Percentiles rank a stretch among this genome's conserved stretches.
These are phyloP conservation scores for Gorgonomyces haynaldii DNA, from an alignment of 192 early-diverging fungal species.

Conservation along the genomic window DNA sequence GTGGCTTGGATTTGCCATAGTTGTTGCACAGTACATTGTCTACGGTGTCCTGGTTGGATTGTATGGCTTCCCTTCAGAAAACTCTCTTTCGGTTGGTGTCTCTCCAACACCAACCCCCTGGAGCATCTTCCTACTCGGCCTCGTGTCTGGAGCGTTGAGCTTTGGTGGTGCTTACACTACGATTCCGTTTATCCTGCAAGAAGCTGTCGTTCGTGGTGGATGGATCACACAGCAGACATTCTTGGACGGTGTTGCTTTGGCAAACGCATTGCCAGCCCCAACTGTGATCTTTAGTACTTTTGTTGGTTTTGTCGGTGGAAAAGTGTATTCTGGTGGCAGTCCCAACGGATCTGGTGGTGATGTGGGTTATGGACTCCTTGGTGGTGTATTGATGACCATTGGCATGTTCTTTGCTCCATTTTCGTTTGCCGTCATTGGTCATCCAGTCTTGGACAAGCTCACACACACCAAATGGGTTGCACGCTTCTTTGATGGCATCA, in stretches of 20 bases:
- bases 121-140: constrained; percentile 31
- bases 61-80: constrained; percentile 31
- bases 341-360: not conserved
- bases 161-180: constrained; percentile 47
- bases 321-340: not conserved
- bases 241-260: constrained; percentile 38
- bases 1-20: constrained; percentile 10
- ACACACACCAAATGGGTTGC: constrained; percentile 10
- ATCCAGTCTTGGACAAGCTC: constrained; percentile 20
- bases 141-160: constrained; percentile 31
- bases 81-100: constrained; percentile 30
- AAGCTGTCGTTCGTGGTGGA: constrained; percentile 36
- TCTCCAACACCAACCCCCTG: constrained; percentile 20
- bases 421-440: constrained; percentile 27
- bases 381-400: constrained; percentile 18
- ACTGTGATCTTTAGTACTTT: constrained; percentile 36
- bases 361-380: constrained; percentile 19
- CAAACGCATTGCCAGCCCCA: constrained; percentile 36
- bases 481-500: constrained; percentile 20
- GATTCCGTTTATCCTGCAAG: constrained; percentile 43
- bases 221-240: constrained; percentile 38
- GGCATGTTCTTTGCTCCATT: constrained; percentile 25
- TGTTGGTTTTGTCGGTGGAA: constrained; percentile 25
- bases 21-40: constrained; percentile 19
- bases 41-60: constrained; percentile 26